Evolutionary conservation across 2,329 filamentous ascomycete genomes (phyloP).

Genomic region (Peltaster fructicola): DNA sequence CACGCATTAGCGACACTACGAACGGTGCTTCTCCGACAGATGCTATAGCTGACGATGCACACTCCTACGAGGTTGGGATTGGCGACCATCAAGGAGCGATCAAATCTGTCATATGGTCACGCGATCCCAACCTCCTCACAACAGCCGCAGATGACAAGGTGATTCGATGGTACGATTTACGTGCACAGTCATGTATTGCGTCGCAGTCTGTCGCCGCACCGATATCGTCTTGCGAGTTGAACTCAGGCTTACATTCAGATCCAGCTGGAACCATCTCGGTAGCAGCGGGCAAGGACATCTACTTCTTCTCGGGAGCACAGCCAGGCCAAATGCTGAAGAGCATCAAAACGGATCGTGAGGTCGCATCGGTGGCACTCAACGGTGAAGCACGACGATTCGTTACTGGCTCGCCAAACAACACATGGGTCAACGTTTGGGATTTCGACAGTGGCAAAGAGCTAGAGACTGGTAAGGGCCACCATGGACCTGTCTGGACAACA

Average conservation of each 20-base stretch:
- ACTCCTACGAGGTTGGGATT: constrained; percentile 72
- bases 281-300: constrained; percentile 82
- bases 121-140: constrained; percentile 67
- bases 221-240: constrained; percentile 86
- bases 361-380: constrained; percentile 81
- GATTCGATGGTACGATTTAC: constrained; percentile 85
- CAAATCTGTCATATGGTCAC: constrained; percentile 85
- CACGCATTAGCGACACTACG: constrained; percentile 29
- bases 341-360: constrained; percentile 62
- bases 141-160: constrained; percentile 84
- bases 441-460: constrained; percentile 71
- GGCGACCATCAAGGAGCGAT: constrained; percentile 74
- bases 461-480: constrained; percentile 89
- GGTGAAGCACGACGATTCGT: constrained; percentile 66
- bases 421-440: constrained; percentile 90
- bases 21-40: constrained; percentile 3
- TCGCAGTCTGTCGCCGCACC: constrained; percentile 65
- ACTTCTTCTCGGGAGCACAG: constrained; percentile 67
- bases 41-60: constrained; percentile 18
- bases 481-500: constrained; percentile 92
- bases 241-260: constrained; percentile 44
- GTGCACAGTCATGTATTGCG: constrained; percentile 54
- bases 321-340: constrained; percentile 61
- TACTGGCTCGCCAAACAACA: constrained; percentile 79
- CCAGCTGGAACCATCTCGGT: constrained; percentile 60